These are phyloP conservation scores for Umbelopsis isabellina DNA, from an alignment of 192 early-diverging fungal genomes.

Conservation along the genomic window DNA sequence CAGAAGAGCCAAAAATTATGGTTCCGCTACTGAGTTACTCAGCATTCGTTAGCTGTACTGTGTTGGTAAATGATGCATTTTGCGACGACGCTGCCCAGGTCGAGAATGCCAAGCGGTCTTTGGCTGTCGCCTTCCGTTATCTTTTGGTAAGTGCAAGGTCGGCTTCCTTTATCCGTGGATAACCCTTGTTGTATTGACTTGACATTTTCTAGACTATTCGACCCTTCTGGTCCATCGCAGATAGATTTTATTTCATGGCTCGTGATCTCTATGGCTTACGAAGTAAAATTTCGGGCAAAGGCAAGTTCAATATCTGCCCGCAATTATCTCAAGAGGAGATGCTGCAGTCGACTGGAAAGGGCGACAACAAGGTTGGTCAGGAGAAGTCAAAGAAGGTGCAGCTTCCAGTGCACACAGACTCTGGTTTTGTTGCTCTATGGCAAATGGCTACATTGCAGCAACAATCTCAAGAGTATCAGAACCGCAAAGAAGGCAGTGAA, in stretches of 20 bases:
- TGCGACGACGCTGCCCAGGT: not conserved
- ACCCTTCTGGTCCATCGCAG: conserved; percentile 53
- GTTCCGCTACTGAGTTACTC: conserved; percentile 14
- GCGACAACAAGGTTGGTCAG: not conserved
- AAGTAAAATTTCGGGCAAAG: conserved; percentile 16
- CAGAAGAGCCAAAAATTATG: conserved; percentile 9
- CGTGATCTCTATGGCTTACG: conserved; percentile 50
- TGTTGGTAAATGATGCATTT: conserved; percentile 9
- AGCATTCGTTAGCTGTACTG: not conserved
- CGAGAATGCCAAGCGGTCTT: not conserved
- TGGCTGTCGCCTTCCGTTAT: not conserved
- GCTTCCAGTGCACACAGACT: conserved; percentile 22
- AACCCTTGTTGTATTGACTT: not conserved
- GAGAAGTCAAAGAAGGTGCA: not conserved
- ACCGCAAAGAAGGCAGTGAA: not conserved
- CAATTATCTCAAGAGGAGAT: not conserved
- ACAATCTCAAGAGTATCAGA: conserved; percentile 4
- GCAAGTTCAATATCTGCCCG: not conserved
- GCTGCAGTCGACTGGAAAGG: not conserved
- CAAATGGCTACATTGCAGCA: conserved; percentile 26
- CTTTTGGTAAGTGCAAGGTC: conserved; percentile 2
- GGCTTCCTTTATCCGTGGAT: not conserved
- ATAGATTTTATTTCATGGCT: conserved; percentile 52
- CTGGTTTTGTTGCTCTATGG: conserved; percentile 25
- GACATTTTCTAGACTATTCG: conserved; percentile 35